phyloP scores from a whole-genome alignment of 805 yeast species.

The Pachysolen tannophilus region DNA sequence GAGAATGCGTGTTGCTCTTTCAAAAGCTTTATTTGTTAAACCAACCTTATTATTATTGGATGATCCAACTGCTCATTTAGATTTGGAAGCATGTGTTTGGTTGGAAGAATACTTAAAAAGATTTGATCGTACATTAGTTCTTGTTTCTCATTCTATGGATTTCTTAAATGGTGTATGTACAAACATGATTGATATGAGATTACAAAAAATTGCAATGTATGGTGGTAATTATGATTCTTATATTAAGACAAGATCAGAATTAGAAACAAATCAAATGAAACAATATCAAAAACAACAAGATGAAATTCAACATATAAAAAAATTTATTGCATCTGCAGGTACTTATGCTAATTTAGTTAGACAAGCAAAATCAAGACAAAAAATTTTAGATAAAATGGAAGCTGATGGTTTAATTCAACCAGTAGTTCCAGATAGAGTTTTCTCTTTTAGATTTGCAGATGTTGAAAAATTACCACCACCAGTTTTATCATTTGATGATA shows the following conservation, averaged over 20 bases:
- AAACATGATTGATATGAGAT: slow-evolving; percentile 96
- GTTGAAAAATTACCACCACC: slow-evolving; percentile 99
- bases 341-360: slow-evolving; percentile 97
- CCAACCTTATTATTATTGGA: slow-evolving; percentile 91
- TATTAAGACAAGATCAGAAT: slow-evolving; percentile 87
- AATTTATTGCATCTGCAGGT: slow-evolving; percentile 99
- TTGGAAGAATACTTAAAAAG: slow-evolving; percentile 94
- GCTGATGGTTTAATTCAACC: slow-evolving; percentile 96
- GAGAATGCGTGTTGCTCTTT: slow-evolving; percentile 99
- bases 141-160: slow-evolving; percentile 98
- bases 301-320: slow-evolving; percentile 96
- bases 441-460: slow-evolving; percentile 88
- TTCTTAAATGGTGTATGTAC: slow-evolving; percentile 98
- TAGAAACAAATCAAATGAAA: slow-evolving; percentile 97
- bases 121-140: slow-evolving; percentile 86
- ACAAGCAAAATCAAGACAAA: slow-evolving; percentile 99
- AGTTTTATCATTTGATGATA: slow-evolving; percentile 92
- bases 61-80: slow-evolving; percentile 99
- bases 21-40: slow-evolving; percentile 95
- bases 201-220: slow-evolving; percentile 61
- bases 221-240: slow-evolving; percentile 99
- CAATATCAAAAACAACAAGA: slow-evolving; percentile 97
- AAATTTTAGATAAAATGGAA: slow-evolving; percentile 99
- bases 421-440: slow-evolving; percentile 88
- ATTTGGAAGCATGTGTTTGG: slow-evolving; percentile 99